Conservation (phyloP, 352 stramenopile species). For the Phytopythium mirpurense region DNA sequence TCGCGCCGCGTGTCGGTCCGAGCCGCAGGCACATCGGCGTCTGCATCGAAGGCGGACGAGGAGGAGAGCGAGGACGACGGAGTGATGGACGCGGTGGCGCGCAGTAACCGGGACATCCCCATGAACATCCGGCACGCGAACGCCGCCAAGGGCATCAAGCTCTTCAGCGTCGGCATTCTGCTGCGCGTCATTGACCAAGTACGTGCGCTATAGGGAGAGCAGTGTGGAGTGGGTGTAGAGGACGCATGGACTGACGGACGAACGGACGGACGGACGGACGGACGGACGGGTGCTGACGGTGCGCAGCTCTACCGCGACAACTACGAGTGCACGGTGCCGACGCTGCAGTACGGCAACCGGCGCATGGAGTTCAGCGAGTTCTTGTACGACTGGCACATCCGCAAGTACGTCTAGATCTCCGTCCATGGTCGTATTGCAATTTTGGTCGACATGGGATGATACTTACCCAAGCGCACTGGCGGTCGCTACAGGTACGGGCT, state of each 20-base stretch:
- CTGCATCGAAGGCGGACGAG: conserved; percentile 3
- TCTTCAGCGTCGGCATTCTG: conserved; percentile 57
- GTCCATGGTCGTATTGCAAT: too few relatives aligned
- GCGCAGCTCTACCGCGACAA: conserved; percentile 65
- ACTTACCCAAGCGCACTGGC: too few relatives aligned
- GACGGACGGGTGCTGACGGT: background rate
- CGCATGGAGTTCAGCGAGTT: conserved; percentile 82
- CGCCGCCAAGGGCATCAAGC: conserved; percentile 36
- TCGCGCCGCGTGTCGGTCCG: conserved; percentile 29
- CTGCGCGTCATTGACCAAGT: conserved; percentile 58
- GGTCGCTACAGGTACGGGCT: conserved; percentile 37
- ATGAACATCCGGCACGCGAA: conserved; percentile 42
- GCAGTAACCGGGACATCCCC: conserved; percentile 36
- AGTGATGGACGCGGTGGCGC: conserved; percentile 2
- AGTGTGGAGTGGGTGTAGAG: background rate
- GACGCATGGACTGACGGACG: too few relatives aligned
- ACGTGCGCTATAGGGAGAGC: background rate
- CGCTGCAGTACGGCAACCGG: conserved; percentile 64
- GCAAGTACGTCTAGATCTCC: conserved; percentile 55
- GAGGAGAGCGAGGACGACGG: conserved; percentile 10
- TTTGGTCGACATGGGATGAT: too few relatives aligned
- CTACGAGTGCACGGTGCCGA: conserved; percentile 56
- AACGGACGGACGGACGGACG: background rate
- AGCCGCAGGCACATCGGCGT: background rate
- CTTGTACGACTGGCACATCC: conserved; percentile 81